These are phyloP conservation scores for Exophiala sp. DNA, from an alignment of 2,329 filamentous ascomycete species.

Conservation along the genomic window DNA sequence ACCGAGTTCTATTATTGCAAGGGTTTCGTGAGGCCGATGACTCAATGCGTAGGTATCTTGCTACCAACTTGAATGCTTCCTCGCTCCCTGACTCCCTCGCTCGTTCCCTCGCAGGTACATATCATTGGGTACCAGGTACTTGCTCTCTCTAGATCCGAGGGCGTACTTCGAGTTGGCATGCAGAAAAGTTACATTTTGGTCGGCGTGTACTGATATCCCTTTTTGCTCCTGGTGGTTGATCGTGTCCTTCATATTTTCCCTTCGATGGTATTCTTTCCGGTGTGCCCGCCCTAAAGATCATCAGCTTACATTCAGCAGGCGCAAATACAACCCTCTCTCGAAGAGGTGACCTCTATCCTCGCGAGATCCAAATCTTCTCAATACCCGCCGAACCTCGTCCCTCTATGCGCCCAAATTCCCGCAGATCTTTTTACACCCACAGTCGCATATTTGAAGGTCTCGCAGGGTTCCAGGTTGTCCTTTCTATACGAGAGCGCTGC, in stretches of 20 bases:
- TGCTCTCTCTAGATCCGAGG: too few relatives aligned
- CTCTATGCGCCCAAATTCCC: slow-evolving; percentile 75
- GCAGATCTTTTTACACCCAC: slow-evolving; percentile 92
- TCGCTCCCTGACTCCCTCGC: too few relatives aligned
- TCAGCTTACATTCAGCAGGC: slow-evolving; percentile 33
- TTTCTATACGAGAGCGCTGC: slow-evolving; percentile 96
- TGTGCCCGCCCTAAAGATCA: background rate
- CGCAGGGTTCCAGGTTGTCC: slow-evolving; percentile 60
- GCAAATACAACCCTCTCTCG: slow-evolving; percentile 55
- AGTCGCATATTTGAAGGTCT: slow-evolving; percentile 78
- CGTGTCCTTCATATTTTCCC: background rate
- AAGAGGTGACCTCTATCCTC: slow-evolving; percentile 54
- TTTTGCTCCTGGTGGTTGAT: background rate
- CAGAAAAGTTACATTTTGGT: background rate
- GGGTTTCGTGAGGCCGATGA: background rate
- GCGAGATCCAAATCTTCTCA: slow-evolving; percentile 45
- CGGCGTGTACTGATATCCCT: background rate
- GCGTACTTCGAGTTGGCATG: background rate
- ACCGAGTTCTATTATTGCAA: too few relatives aligned
- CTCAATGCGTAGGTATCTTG: slow-evolving; percentile 4
- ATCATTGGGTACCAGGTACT: too few relatives aligned
- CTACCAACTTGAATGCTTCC: too few relatives aligned
- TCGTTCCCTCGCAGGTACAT: background rate
- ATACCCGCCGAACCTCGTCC: slow-evolving; percentile 69
- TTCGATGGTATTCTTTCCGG: slow-evolving; percentile 1